phyloP scores from a whole-genome alignment of 305 asterid genomes.

The Fraxinus latifolia region DNA sequence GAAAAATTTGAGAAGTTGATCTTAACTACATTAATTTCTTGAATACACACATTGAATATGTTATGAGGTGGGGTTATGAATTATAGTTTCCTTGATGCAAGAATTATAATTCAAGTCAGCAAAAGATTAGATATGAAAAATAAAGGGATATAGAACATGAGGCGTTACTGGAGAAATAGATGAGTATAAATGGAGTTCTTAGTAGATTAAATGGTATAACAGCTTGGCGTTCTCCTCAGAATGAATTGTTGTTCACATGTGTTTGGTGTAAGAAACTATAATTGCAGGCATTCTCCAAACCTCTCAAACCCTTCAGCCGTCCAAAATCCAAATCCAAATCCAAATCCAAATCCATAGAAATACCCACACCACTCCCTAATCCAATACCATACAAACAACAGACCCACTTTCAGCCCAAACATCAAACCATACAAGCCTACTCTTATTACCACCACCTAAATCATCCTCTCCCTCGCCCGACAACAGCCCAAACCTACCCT shows the following conservation, averaged over 20 bases:
- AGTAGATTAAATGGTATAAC: not conserved
- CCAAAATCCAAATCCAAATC: not conserved
- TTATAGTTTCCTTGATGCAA: not conserved
- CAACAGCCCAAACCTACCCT: not conserved
- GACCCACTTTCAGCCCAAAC: not conserved
- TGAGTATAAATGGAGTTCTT: not conserved
- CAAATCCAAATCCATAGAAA: not conserved
- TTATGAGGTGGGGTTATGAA: not conserved
- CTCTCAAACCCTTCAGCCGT: not conserved
- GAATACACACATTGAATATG: not conserved
- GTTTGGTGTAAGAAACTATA: not conserved
- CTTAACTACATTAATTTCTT: not conserved
- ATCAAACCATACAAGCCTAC: not conserved
- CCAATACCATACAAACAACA: not conserved
- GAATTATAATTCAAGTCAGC: not conserved
- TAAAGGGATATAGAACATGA: not conserved
- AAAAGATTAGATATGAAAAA: not conserved
- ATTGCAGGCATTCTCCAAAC: not conserved
- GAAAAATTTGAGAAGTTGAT: not conserved
- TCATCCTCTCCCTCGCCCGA: not conserved
- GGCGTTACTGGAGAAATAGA: not conserved
- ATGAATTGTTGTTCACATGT: not conserved
- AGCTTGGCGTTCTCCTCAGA: not conserved
- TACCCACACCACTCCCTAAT: not conserved
- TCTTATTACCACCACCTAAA: not conserved